A percentile compares a stretch with the other conserved stretches of the same genome.
Conservation (phyloP, 768 basidiomycete species). For the Trametopsis cervina region DNA sequence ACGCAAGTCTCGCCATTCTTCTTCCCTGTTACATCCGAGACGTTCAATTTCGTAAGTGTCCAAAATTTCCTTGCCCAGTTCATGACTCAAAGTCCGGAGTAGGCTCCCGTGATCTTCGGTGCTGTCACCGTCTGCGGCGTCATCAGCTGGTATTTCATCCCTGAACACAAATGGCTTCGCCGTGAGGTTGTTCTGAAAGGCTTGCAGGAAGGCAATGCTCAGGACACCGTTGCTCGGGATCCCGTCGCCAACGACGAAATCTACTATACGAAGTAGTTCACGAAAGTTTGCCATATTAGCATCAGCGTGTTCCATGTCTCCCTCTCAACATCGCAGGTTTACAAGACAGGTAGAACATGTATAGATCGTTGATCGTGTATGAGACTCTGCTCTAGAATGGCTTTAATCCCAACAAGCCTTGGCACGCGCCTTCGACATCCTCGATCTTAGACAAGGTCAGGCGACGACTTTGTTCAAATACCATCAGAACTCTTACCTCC, state of each 20-base stretch:
- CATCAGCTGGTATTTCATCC: constrained; percentile 71
- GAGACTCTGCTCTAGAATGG: constrained; percentile 27
- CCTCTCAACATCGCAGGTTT: no score
- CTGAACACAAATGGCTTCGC: constrained; percentile 78
- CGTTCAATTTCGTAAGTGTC: constrained; percentile 77
- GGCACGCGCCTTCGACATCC: constrained; percentile 78
- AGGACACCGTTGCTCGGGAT: background rate
- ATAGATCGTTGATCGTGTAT: no score
- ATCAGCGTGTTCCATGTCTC: no score
- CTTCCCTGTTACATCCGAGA: constrained; percentile 71
- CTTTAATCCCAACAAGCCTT: constrained; percentile 60
- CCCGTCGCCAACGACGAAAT: background rate
- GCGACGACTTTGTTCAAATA: background rate
- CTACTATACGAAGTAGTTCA: no score
- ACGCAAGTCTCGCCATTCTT: constrained; percentile 82
- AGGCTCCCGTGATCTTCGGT: constrained; percentile 78
- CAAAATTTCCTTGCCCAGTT: background rate
- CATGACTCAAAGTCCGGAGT: background rate
- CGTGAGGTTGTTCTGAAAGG: constrained; percentile 7
- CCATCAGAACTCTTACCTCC: constrained; percentile 43
- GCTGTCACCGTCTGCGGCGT: constrained; percentile 73
- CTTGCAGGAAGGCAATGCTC: constrained; percentile 2
- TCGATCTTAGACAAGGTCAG: constrained; percentile 35
- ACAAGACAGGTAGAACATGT: no score
- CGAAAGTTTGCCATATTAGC: no score